phyloP scores from a whole-genome alignment of 768 basidiomycete species.

The Daedaleopsis nitida region DNA sequence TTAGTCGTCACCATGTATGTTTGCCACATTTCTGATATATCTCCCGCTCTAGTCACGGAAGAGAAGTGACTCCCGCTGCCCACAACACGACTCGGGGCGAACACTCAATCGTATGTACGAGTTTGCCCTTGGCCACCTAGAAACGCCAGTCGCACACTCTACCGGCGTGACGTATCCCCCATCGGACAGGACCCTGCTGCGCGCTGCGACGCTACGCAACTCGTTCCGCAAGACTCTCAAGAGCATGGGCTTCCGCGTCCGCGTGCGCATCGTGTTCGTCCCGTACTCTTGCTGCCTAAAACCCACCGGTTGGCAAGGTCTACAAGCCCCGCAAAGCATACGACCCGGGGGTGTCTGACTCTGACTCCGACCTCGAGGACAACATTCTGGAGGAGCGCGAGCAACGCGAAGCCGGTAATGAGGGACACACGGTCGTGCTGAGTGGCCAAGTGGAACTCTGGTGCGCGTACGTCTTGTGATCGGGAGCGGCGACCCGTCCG shows the following conservation, averaged over 20 bases:
- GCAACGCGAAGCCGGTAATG: slow-evolving; percentile 64
- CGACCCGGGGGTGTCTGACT: slow-evolving; percentile 14
- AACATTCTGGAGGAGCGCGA: slow-evolving; percentile 42
- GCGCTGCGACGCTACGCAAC: slow-evolving; percentile 71
- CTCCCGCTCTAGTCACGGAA: too few relatives aligned
- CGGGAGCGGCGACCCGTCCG: slow-evolving; percentile 45
- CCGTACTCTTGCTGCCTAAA: slow-evolving; percentile 69
- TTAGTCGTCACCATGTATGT: too few relatives aligned
- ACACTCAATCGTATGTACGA: slow-evolving; percentile 58
- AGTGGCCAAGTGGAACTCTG: slow-evolving; percentile 77
- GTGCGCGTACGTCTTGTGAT: slow-evolving; percentile 52
- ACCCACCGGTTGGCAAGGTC: slow-evolving; percentile 2
- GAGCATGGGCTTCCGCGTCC: slow-evolving; percentile 80
- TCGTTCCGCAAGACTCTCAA: slow-evolving; percentile 80
- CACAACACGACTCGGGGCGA: slow-evolving; percentile 67
- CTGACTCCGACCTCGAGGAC: slow-evolving; percentile 43
- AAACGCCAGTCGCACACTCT: slow-evolving; percentile 55
- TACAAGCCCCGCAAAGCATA: background rate
- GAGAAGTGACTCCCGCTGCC: slow-evolving; percentile 53
- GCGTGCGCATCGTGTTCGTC: slow-evolving; percentile 93
- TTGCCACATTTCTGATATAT: too few relatives aligned
- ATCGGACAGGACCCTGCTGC: background rate
- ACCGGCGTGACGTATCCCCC: slow-evolving; percentile 29
- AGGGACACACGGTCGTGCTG: slow-evolving; percentile 85
- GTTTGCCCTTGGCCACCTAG: slow-evolving; percentile 60